Percentiles rank a stretch among this genome's conserved stretches.
Evolutionary conservation across 1,284 basidiomycete species (phyloP).

Genomic region (Afroboletus lepidellus): DNA sequence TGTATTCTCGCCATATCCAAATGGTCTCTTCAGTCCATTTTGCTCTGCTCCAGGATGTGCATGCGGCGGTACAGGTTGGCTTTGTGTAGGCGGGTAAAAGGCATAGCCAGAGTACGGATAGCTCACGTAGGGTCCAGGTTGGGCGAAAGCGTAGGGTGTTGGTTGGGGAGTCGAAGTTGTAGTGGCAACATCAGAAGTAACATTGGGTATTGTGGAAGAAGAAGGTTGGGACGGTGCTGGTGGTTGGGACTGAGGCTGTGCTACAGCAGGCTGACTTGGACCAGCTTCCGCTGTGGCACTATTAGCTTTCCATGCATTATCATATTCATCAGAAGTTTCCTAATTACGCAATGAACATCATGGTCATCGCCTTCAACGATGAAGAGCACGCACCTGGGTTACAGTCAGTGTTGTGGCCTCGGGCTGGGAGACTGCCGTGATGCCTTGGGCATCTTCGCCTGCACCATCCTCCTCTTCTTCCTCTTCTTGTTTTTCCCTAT

Average conservation of each 20-base stretch:
- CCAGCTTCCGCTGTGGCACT: slow-evolving; percentile 37
- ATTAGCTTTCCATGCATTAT: slow-evolving; percentile 56
- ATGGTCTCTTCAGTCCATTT: slow-evolving; percentile 30
- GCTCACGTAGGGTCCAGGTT: slow-evolving; percentile 31
- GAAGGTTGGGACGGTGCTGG: slow-evolving; percentile 20
- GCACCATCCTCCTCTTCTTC: slow-evolving; percentile 33
- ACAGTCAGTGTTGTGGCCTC: slow-evolving; percentile 24
- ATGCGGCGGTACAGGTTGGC: slow-evolving; percentile 25
- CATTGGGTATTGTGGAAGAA: slow-evolving; percentile 21
- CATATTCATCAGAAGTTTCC: slow-evolving; percentile 48
- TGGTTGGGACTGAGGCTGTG: slow-evolving; percentile 22
- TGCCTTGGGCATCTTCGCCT: slow-evolving; percentile 21
- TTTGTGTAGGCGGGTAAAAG: slow-evolving; percentile 27
- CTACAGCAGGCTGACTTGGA: slow-evolving; percentile 17
- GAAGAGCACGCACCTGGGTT: slow-evolving; percentile 23
- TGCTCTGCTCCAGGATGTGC: slow-evolving; percentile 27
- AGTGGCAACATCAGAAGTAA: slow-evolving; percentile 18
- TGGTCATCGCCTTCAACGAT: background rate
- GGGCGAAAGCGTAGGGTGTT: slow-evolving; percentile 30
- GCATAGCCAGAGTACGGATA: slow-evolving; percentile 33
- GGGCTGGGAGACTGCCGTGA: slow-evolving; percentile 20
- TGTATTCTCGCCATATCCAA: slow-evolving; percentile 28
- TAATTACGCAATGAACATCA: slow-evolving; percentile 15
- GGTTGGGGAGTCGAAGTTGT: slow-evolving; percentile 25
- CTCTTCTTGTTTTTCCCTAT: slow-evolving; percentile 37